Evolutionary conservation across 768 basidiomycete genomes (phyloP), one percentile per base, ranked within the genome.

Genomic region (Leccinum longicurvipes): DNA sequence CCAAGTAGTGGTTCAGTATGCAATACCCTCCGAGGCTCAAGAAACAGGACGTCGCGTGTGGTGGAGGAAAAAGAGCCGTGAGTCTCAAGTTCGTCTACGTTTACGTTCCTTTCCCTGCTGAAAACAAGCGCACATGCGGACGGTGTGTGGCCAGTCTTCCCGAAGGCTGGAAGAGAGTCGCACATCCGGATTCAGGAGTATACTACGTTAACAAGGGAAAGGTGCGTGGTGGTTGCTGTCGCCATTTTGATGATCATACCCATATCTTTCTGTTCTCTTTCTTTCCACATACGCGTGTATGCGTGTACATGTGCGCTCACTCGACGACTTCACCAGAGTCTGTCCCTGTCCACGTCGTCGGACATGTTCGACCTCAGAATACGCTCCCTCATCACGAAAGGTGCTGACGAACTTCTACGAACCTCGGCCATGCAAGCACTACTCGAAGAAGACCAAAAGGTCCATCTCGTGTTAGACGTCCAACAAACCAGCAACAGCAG

Each of bases 111-210:
- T 19, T 19, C 39, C n/a, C 19, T 10, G n/a, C 39, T 41, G 19
- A 41, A n/a, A 45, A n/a, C 3, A n/a, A 11, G 14, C 41, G 12
- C 1, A 19, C 2, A 17, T 11, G 17, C 2, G n/a, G 67, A 47
- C n/a, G 42, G n/a, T 34, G 21, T 15, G 44, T 17, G 44, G 23
- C 7, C 7, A 62, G 62, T 21, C 52, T 58, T 39, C 60, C 64
- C 5, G 10, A 15, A 10, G 73, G 63, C 15, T 75, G 74, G 74
- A 36, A 23, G n/a, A 59, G 45, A 53, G 32, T 67, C 46, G 59
- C 48, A 15, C 72, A 75, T 50, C 71, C 68, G 10, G 74, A 75
- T 17, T 63, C 60, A n/a, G 72, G 68, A 14, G 58, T 61, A 11
- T 72, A 69, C 39, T 76, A 70, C 50, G 64, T 63, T 28, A 52